Evolutionary conservation across 1,284 basidiomycete species (phyloP), one percentile per base, ranked within the genome.

Genomic region (Ceratobasidium sp.): DNA sequence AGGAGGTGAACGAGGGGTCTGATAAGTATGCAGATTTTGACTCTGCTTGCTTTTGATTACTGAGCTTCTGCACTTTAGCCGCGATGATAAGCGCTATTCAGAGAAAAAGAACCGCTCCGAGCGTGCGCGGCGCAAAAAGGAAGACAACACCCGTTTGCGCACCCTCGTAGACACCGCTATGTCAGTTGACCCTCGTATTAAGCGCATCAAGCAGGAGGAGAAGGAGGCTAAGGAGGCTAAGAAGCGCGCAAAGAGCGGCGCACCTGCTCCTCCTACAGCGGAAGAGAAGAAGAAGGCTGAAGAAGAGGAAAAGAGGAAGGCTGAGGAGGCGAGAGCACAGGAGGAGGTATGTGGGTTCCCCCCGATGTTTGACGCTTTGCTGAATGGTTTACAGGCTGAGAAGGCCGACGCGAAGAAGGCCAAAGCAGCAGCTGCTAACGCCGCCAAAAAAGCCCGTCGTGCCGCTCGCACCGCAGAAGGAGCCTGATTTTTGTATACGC

Each of bases 21-120:
- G 97, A 99, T 83, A 95, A 89, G 93, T 94, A 69, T 78, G 91
- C 85, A 2, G 6, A n/a, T 31, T 57, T 41, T 27, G 41, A 44
- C 63, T 57, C 45, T n/a, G 15, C 17, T 27, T 6, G 5, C 11
- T 47, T 36, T 3, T 59, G 19, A n/a, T 27, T 33, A 11, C 41
- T 65, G 47, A 51, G 19, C 29, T 7, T 59, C 31, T 45, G 17
- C 17, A 24, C 31, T 17, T 19, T 77, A 95, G 94, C 82, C 97
- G 98, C 78, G 97, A 99, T 82, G 97, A 99, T 83, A 99, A 99
- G 86, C 94, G 98, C 54, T 98, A 97, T 85, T 96, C 95, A 7
- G 98, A 99, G 85, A 99, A 99, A 89, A 99, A 99, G 89, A 99
- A 99, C 91, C 97, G 98, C 84, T 87, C 94, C 27, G 98, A 99